These are phyloP conservation scores for Backusella morwellensis DNA, from an alignment of 192 early-diverging fungal species.

Conservation along the genomic window DNA sequence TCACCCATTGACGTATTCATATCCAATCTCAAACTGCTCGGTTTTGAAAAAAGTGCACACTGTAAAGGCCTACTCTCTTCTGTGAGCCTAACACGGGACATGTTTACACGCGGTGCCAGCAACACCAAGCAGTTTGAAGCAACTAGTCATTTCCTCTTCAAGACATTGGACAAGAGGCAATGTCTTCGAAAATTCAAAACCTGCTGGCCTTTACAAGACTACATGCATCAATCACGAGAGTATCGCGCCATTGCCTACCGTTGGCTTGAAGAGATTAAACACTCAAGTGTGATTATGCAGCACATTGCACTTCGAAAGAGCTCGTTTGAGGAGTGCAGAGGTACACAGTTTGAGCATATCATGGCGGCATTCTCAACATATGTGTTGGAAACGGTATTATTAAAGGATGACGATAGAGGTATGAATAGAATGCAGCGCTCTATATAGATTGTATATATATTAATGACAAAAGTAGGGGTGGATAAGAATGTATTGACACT, in stretches of 20 bases:
- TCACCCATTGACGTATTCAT: constrained; percentile 1
- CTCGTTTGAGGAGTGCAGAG: constrained; percentile 24
- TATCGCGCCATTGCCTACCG: constrained; percentile 19
- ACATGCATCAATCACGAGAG: constrained; percentile 7
- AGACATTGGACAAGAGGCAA: constrained; percentile 16
- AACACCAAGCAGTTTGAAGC: constrained; percentile 30
- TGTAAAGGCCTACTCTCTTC: not conserved
- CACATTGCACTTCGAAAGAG: constrained; percentile 15
- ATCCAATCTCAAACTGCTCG: constrained; percentile 21
- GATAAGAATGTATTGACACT: not conserved
- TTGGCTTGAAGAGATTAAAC: constrained; percentile 26
- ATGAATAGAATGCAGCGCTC: not conserved
- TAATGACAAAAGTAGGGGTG: not conserved
- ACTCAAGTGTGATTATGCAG: not conserved
- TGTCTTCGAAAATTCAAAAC: not conserved
- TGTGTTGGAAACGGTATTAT: not conserved
- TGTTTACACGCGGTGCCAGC: constrained; percentile 14
- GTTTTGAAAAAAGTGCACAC: constrained; percentile 14
- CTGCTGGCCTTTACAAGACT: constrained; percentile 27
- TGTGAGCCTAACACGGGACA: not conserved
- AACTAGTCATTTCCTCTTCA: constrained; percentile 30
- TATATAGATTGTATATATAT: too few relatives aligned
- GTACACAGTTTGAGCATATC: constrained; percentile 4
- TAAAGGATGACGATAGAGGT: not conserved
- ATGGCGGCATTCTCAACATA: constrained; percentile 18